Evolutionary conservation across 2,329 filamentous ascomycete genomes (phyloP).

Genomic region (Arthroderma sp.): DNA sequence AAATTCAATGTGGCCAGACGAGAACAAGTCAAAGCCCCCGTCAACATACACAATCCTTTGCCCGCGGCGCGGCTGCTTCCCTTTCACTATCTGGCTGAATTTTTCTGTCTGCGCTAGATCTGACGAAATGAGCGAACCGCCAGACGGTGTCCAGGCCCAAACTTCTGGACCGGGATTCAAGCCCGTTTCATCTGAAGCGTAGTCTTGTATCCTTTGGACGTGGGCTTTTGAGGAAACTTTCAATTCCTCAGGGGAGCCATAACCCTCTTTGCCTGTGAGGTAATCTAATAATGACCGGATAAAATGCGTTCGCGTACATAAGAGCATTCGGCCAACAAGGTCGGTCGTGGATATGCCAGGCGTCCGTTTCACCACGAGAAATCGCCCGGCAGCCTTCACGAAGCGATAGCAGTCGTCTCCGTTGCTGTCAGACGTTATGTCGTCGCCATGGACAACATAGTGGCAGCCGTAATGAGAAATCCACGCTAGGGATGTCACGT

Average conservation of each 20-base stretch:
- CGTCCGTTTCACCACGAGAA: constrained; percentile 93
- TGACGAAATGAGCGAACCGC: constrained; percentile 24
- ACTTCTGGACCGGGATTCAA: constrained; percentile 67
- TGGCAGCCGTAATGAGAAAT: constrained; percentile 90
- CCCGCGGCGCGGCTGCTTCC: constrained; percentile 56
- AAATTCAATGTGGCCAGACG: constrained; percentile 93
- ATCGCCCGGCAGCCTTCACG: constrained; percentile 83
- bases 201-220: constrained; percentile 64
- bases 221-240: constrained; percentile 52
- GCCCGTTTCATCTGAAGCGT: constrained; percentile 76
- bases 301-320: constrained; percentile 90
- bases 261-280: constrained; percentile 59
- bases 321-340: constrained; percentile 91
- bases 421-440: constrained; percentile 86
- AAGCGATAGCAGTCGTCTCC: constrained; percentile 97
- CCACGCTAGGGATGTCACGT: constrained; percentile 87
- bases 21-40: constrained; percentile 93
- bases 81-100: constrained; percentile 57
- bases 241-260: constrained; percentile 55
- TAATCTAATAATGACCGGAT: constrained; percentile 63
- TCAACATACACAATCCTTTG: constrained; percentile 91
- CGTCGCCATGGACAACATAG: constrained; percentile 92
- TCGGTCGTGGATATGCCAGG: constrained; percentile 96
- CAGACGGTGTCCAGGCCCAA: constrained; percentile 62
- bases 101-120: constrained; percentile 47